These are phyloP conservation scores for Neofusicoccum parvum DNA, from an alignment of 2,329 filamentous ascomycete genomes.

Conservation along the genomic window DNA sequence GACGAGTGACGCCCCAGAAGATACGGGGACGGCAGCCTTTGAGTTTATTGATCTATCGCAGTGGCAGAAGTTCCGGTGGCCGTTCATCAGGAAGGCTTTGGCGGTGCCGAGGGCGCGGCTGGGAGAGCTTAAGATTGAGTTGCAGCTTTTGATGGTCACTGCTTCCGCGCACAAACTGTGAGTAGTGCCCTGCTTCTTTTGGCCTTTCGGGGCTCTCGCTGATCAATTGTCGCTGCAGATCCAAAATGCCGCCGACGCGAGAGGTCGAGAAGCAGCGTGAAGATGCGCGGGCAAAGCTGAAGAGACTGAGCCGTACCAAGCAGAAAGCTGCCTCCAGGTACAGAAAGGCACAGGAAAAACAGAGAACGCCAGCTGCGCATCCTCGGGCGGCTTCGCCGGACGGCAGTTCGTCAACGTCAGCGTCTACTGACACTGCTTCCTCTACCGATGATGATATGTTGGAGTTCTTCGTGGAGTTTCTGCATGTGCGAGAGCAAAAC, in stretches of 20 bases:
- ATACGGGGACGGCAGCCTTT: background rate
- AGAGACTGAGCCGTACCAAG: background rate
- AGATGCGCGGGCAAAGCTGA: background rate
- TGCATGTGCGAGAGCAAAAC: background rate
- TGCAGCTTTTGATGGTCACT: constrained; percentile 1
- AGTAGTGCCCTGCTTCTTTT: background rate
- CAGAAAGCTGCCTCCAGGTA: background rate
- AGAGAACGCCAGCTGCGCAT: background rate
- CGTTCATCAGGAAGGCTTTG: background rate
- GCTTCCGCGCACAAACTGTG: background rate
- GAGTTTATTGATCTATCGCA: background rate
- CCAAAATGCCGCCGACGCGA: background rate
- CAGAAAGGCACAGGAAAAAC: background rate
- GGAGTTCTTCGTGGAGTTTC: background rate
- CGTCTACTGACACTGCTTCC: background rate
- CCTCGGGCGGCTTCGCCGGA: background rate
- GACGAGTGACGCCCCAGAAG: too few species aligned
- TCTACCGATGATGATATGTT: background rate
- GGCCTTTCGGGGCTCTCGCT: background rate
- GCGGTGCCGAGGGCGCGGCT: background rate
- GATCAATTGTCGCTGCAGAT: background rate
- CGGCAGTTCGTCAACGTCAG: background rate
- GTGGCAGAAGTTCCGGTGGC: background rate
- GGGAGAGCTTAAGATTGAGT: background rate
- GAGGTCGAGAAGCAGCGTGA: background rate